Base-by-base conservation (phyloP, 1,284 basidiomycete species). In the Omphalotus olearius region DNA sequence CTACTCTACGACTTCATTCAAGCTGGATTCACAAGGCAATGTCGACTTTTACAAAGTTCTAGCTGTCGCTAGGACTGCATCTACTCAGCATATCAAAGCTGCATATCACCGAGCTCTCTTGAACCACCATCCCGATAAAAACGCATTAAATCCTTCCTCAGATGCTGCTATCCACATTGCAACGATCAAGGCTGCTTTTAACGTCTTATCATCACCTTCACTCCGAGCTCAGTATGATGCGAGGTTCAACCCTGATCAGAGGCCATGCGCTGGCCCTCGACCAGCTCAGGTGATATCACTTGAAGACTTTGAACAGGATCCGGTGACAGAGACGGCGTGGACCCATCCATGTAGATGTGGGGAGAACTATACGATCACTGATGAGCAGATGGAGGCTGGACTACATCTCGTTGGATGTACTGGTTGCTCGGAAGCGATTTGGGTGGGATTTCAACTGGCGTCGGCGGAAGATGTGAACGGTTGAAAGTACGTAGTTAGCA, bases 221-320 rank as follows among this genome's bases (percentile, higher is more conserved):
- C 64, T 69, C 11, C 75, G 85, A 1, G 63, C 65, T 16, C 61
- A 66, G 44, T 83, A 88, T 59, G 82, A 90, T 56, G 57, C 47
- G 0, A 59, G 30, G 39, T 57, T 58, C 52, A 57, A 59, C 45
- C 52, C 51, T 14, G 55, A 58, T 28, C 33, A 33, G 11, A 40
- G 47, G 2, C 41, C 51, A 7, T 42, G 53, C 14, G 45, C 57
- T 14, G 71, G 69, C 3, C 79, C 83, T 16, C 71, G 88, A 50
- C 87, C 88, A 2, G 87, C 88, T 0, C 83, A 89, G 56, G 69
- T 88, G n/a, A 66, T 91, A 20, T 90, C 88, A 0, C 69, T 91
- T 20, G 85, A 87, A 50, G 86, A 88, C 0, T 90, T 90, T 59
- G 62, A 66, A 17, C 67, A 72, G 51, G 63, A 65, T 39, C 30